Percentiles rank a stretch among this genome's conserved stretches.
Evolutionary conservation across 768 basidiomycete genomes (phyloP).

Genomic region (Royoungia palumana): DNA sequence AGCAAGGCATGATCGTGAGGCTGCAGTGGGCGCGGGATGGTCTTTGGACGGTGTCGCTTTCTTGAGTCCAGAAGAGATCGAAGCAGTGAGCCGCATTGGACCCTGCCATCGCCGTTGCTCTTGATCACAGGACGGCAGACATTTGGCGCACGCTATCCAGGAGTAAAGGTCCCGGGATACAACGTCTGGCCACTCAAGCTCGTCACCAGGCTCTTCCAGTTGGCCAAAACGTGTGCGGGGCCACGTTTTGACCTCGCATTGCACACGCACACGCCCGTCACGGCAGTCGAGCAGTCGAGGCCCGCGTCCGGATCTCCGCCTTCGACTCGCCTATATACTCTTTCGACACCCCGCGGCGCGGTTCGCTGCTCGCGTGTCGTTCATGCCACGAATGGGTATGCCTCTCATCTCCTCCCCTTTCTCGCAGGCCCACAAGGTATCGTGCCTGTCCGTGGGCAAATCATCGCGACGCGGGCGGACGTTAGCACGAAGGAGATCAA

Average conservation of each 20-base stretch:
- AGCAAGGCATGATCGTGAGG: conserved; percentile 45
- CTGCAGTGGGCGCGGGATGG: conserved; percentile 52
- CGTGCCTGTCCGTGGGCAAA: conserved; percentile 71
- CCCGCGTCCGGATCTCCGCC: not conserved
- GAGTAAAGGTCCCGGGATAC: conserved; percentile 46
- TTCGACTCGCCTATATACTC: conserved; percentile 6
- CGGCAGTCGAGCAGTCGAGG: conserved; percentile 30
- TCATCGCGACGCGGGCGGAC: conserved; percentile 44
- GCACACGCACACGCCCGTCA: conserved; percentile 75
- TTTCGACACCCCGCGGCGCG: conserved; percentile 60
- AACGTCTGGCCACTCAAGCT: conserved; percentile 83
- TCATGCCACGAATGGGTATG: conserved; percentile 87
- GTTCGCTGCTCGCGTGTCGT: conserved; percentile 63
- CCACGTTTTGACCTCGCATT: conserved; percentile 45
- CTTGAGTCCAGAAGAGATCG: conserved; percentile 46
- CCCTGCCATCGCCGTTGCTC: not conserved
- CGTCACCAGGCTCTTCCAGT: conserved; percentile 60
- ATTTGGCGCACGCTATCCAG: conserved; percentile 47
- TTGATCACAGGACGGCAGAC: conserved; percentile 12
- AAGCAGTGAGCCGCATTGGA: conserved; percentile 35
- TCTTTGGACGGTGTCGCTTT: conserved; percentile 43
- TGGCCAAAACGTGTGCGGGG: conserved; percentile 32
- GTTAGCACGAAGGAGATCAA: conserved; percentile 40
- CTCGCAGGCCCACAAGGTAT: conserved; percentile 52
- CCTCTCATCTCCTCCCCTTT: conserved; percentile 71